These are phyloP conservation scores for Flaveria trinervia DNA, from an alignment of 129 eudicot species.

Conservation along the genomic window DNA sequence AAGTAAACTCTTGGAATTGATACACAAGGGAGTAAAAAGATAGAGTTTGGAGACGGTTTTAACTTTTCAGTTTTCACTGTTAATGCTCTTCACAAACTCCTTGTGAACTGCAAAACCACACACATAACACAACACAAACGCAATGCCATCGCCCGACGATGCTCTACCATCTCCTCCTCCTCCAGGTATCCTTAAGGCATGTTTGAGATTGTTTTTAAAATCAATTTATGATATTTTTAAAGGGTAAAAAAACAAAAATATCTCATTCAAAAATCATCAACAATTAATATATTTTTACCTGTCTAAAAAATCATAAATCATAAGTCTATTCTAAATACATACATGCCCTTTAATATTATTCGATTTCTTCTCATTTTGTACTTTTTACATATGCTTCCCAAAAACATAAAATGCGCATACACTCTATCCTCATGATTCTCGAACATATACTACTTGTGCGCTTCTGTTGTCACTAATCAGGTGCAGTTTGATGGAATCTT, in stretches of 20 bases:
- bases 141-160: slow-evolving; percentile 49
- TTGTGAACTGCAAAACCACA: slow-evolving; percentile 16
- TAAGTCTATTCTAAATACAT: no score
- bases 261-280: no score
- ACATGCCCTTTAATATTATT: not conserved
- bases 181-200: slow-evolving; percentile 8
- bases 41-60: no score
- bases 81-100: not conserved
- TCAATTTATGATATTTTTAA: no score
- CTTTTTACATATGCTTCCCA: slow-evolving; percentile 6
- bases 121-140: slow-evolving; percentile 6
- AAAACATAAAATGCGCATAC: not conserved
- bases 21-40: no score
- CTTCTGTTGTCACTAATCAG: slow-evolving; percentile 21
- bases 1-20: no score
- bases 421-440: slow-evolving; percentile 1
- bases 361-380: slow-evolving; percentile 35
- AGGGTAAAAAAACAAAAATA: no score
- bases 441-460: slow-evolving; percentile 3
- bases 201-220: no score
- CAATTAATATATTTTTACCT: no score
- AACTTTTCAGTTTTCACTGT: no score
- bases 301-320: no score
- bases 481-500: slow-evolving; percentile 8
- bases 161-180: slow-evolving; percentile 45